Evolutionary conservation across 257 asterid genomes (phyloP).

Genomic region (Solanum habrochaites): DNA sequence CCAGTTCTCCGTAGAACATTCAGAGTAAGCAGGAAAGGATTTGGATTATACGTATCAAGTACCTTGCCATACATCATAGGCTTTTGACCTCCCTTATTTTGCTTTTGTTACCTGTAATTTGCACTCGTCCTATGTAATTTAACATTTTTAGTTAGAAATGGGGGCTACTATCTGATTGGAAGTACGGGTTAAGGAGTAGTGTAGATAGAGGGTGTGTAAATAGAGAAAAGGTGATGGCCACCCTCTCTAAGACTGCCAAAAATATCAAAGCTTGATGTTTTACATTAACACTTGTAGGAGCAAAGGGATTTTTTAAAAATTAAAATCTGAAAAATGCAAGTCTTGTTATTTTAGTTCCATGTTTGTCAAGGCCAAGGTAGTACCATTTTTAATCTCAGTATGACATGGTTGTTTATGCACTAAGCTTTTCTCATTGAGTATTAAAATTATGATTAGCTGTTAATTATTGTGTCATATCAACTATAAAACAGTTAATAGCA

Average conservation of each 20-base stretch:
- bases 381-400: not conserved
- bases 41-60: not conserved
- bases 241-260: not conserved
- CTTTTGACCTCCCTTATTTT: not conserved
- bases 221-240: not conserved
- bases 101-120: not conserved
- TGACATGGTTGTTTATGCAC: not conserved
- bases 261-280: not conserved
- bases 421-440: not conserved
- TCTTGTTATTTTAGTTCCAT: not conserved
- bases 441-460: not conserved
- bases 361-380: not conserved
- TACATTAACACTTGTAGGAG: not conserved
- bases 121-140: not conserved
- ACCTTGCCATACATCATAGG: not conserved
- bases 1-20: not conserved
- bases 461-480: not conserved
- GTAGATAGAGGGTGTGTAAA: not conserved
- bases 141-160: not conserved
- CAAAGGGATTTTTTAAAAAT: not conserved
- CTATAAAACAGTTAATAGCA: not conserved
- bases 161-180: not conserved
- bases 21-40: not conserved
- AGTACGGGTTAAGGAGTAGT: not conserved
- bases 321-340: not conserved